Evolutionary conservation across 257 asterid genomes (phyloP).

Genomic region (Ilex asprella): DNA sequence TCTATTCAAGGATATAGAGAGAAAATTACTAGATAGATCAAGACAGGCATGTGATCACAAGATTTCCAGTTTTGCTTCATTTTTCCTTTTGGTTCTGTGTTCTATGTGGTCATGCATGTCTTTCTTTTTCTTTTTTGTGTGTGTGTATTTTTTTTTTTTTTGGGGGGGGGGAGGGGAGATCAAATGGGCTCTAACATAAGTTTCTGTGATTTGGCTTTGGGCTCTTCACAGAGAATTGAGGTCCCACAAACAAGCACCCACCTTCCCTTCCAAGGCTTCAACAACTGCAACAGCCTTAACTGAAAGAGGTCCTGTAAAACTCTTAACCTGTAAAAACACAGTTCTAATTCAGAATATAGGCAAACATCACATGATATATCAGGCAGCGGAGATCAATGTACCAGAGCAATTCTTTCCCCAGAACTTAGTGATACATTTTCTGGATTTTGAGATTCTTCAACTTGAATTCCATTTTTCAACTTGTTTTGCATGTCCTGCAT

Average conservation of each 20-base stretch:
- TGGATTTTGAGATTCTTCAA: conserved; percentile 55
- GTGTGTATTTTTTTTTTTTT: too few relatives aligned
- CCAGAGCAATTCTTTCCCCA: conserved; percentile 69
- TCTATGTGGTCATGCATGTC: too few relatives aligned
- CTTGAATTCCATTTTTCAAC: conserved; percentile 65
- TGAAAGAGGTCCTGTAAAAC: conserved; percentile 59
- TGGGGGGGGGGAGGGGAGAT: too few relatives aligned
- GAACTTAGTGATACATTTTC: conserved; percentile 47
- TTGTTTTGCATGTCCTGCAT: conserved; percentile 71
- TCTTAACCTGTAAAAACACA: conserved; percentile 53
- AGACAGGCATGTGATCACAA: too few relatives aligned
- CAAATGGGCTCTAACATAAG: too few relatives aligned
- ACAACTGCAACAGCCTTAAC: conserved; percentile 51
- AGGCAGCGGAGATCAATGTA: conserved; percentile 11
- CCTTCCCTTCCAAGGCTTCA: conserved; percentile 93
- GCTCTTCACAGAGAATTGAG: conserved; percentile 6
- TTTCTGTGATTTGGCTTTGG: conserved; percentile 7
- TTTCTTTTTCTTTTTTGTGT: too few relatives aligned
- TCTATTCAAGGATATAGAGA: too few relatives aligned
- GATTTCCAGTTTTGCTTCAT: too few relatives aligned
- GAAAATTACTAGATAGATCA: too few relatives aligned
- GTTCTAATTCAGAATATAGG: not conserved
- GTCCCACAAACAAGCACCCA: conserved; percentile 16
- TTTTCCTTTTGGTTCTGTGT: too few relatives aligned
- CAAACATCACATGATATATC: not conserved